These are phyloP conservation scores for Argentina anserina DNA, from an alignment of 306 rosid genomes.

Conservation along the genomic window DNA sequence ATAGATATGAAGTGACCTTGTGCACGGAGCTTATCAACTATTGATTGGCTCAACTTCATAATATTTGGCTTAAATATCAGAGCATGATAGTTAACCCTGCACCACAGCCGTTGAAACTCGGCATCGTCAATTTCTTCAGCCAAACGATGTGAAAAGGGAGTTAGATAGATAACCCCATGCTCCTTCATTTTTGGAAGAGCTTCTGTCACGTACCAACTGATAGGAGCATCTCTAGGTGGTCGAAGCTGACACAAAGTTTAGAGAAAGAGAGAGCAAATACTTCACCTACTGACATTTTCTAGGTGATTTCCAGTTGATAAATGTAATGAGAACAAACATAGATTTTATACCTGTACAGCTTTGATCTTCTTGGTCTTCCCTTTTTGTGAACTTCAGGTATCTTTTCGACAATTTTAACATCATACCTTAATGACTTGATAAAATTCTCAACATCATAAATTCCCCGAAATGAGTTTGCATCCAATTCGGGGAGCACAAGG, in stretches of 20 bases:
- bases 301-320: conserved; percentile 4
- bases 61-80: conserved; percentile 87
- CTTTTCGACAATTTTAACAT: conserved; percentile 75
- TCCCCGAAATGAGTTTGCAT: conserved; percentile 85
- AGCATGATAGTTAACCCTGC: conserved; percentile 97
- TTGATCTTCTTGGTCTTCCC: conserved; percentile 88
- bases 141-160: conserved; percentile 97
- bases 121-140: conserved; percentile 91
- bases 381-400: conserved; percentile 73
- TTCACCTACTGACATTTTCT: conserved; percentile 18
- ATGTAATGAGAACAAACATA: conserved; percentile 5
- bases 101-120: conserved; percentile 92
- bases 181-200: conserved; percentile 88
- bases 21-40: conserved; percentile 85
- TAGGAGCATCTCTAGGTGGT: conserved; percentile 89
- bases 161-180: conserved; percentile 89
- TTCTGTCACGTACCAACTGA: conserved; percentile 74
- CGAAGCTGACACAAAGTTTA: conserved; percentile 53
- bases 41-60: conserved; percentile 80
- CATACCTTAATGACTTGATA: conserved; percentile 67
- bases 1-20: conserved; percentile 94
- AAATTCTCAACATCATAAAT: conserved; percentile 96
- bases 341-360: conserved; percentile 66
- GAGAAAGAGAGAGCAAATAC: background rate
- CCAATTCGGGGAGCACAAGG: conserved; percentile 89